Base-by-base conservation (phyloP, 257 asterid genomes). In the Primulina huaijiensis region DNA sequence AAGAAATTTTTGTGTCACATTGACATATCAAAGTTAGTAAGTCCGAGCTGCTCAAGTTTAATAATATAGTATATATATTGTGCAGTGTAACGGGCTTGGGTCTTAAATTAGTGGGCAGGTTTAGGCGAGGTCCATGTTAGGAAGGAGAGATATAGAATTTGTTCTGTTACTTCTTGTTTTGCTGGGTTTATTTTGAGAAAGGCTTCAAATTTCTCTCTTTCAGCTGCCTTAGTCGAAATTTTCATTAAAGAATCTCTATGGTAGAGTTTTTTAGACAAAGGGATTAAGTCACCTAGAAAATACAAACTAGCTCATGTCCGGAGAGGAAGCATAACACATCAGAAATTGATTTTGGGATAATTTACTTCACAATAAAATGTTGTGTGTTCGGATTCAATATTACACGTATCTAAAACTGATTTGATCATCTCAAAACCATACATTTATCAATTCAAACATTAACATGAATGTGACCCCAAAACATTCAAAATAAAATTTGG, bases 211-310 rank as follows among this genome's bases (percentile, higher is more conserved):
- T 63, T 20, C 8, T 52, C 37, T 60, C 12, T 40, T 31, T 25
- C 64, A 21, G 34, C 8, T 7, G 58, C 65, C 69, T 33, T 57
- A 67, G 71, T 56, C 29, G 12, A 30, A 20, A 52, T 52, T 17
- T 70, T 35, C 60, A 50, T 29, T 20, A 60, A 63, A 60, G 33
- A 70, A 64, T 64, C 50, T 38, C 11, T 25, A 14, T 30, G 25
- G 70, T 17, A 43, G 29, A 58, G 55, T 33, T 60, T 40, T 66
- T 37, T 61, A 25, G 11, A 60, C 23, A 37, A 50, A 8, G 33
- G 53, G 2, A 25, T 19, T 40, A 37, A 40, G 65, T 8, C 52
- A 58, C 5, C 7, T 35, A 21, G 11, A 71, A 60, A 40, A 10
- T 23, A 30, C n/a, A 5, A 19, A 53, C 66, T 50, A 56, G 17